phyloP scores from a whole-genome alignment of 768 basidiomycete species.

The Paxillus ammoniavirescens region DNA sequence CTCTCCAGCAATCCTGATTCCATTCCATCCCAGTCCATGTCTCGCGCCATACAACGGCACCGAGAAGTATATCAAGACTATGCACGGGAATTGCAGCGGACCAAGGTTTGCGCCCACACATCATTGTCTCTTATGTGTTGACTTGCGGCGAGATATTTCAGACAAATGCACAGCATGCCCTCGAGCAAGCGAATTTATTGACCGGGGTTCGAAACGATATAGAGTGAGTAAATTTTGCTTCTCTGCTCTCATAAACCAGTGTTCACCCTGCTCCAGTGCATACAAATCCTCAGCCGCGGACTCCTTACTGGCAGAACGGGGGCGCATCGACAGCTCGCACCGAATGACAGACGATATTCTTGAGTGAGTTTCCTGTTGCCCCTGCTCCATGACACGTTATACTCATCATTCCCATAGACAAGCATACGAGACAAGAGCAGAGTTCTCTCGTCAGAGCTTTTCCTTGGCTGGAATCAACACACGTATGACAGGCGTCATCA shows the following conservation, averaged over 20 bases:
- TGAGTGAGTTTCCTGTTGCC: constrained; percentile 50
- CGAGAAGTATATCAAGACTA: constrained; percentile 89
- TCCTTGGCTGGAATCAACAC: constrained; percentile 78
- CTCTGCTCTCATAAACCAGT: not conserved
- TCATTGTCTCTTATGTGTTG: not conserved
- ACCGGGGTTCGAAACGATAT: constrained; percentile 94
- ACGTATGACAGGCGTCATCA: constrained; percentile 80
- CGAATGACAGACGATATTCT: constrained; percentile 92
- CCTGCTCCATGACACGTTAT: not conserved
- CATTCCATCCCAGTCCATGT: constrained; percentile 77
- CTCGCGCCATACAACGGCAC: constrained; percentile 88
- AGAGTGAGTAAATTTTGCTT: constrained; percentile 54
- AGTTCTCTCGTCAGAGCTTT: constrained; percentile 81
- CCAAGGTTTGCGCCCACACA: constrained; percentile 54
- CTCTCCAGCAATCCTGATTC: constrained; percentile 64
- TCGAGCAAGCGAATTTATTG: constrained; percentile 85
- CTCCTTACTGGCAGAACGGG: constrained; percentile 81
- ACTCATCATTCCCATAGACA: constrained; percentile 52
- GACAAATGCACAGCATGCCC: constrained; percentile 78
- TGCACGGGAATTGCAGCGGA: constrained; percentile 77
- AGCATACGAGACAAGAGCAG: constrained; percentile 94
- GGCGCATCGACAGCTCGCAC: constrained; percentile 89
- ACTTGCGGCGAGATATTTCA: constrained; percentile 25
- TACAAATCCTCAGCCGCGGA: constrained; percentile 91
- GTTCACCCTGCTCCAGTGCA: constrained; percentile 49